A percentile compares a stretch with the other conserved stretches of the same genome.
These are phyloP conservation scores for Carnegiea gigantea DNA, from an alignment of 179 eudicot genomes.

Conservation along the genomic window DNA sequence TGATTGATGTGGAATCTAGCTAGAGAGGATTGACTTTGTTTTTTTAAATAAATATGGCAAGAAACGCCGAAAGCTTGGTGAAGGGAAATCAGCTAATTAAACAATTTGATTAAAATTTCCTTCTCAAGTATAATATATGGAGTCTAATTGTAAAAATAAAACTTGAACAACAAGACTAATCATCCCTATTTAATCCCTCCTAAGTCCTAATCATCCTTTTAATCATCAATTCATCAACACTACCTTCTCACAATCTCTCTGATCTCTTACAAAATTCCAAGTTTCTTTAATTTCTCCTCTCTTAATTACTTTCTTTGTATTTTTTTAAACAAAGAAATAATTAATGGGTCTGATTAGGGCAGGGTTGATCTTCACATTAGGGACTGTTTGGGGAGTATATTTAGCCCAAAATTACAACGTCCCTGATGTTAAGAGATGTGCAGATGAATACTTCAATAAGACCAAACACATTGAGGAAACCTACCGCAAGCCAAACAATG, in stretches of 20 bases:
- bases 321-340: background rate
- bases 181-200: no score
- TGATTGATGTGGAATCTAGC: background rate
- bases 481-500: slow-evolving; percentile 30
- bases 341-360: slow-evolving; percentile 33
- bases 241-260: no score
- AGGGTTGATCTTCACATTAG: slow-evolving; percentile 29
- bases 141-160: background rate
- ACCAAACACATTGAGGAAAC: slow-evolving; percentile 30
- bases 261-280: no score
- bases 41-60: background rate
- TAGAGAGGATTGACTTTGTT: background rate
- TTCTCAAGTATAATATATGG: no score
- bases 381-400: slow-evolving; percentile 34
- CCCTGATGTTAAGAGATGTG: slow-evolving; percentile 22
- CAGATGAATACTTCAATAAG: slow-evolving; percentile 18
- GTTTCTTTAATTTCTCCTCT: no score
- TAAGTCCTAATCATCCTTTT: background rate
- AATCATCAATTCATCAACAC: background rate
- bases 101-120: background rate
- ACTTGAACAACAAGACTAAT: slow-evolving; percentile 16
- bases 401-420: slow-evolving; percentile 32
- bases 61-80: slow-evolving; percentile 4
- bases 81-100: background rate
- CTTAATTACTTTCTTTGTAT: background rate